Evolutionary conservation across 805 yeast species (phyloP).

Genomic region (Myxozyma sirexii): DNA sequence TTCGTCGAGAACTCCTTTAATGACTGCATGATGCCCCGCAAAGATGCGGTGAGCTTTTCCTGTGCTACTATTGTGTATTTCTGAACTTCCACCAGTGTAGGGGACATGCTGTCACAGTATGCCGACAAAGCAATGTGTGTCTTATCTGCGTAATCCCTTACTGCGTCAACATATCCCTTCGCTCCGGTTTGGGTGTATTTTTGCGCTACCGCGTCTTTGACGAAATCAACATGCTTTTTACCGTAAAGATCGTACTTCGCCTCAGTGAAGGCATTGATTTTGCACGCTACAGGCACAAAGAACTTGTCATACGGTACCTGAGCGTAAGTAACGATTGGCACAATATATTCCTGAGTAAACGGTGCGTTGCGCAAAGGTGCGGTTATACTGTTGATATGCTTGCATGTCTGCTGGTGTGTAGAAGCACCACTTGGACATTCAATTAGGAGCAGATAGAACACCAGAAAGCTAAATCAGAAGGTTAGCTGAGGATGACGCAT

Average conservation of each 20-base stretch:
- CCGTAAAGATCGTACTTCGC: background rate
- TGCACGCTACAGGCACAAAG: background rate
- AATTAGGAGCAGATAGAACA: slow-evolving; percentile 11
- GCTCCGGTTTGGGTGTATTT: background rate
- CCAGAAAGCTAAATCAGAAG: slow-evolving; percentile 43
- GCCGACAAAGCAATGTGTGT: too few species aligned
- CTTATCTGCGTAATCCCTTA: background rate
- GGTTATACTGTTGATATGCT: slow-evolving; percentile 5
- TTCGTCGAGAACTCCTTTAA: background rate
- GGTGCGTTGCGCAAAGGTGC: background rate
- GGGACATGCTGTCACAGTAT: too few species aligned
- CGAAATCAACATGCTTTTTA: background rate
- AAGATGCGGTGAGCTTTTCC: background rate
- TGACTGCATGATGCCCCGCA: background rate
- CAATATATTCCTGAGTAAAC: background rate
- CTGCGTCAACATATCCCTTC: slow-evolving; percentile 1
- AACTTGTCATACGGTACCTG: background rate
- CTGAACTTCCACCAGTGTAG: too few species aligned
- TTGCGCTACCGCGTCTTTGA: background rate
- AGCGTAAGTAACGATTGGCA: background rate
- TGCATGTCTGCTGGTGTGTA: slow-evolving; percentile 7
- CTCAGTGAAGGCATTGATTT: background rate
- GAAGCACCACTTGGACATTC: slow-evolving; percentile 18
- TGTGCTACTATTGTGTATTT: background rate
- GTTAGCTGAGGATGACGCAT: background rate